A percentile compares a stretch with the other conserved stretches of the same genome.
phyloP scores from a whole-genome alignment of 805 yeast genomes.

The Wickerhamomyces mucosus region DNA sequence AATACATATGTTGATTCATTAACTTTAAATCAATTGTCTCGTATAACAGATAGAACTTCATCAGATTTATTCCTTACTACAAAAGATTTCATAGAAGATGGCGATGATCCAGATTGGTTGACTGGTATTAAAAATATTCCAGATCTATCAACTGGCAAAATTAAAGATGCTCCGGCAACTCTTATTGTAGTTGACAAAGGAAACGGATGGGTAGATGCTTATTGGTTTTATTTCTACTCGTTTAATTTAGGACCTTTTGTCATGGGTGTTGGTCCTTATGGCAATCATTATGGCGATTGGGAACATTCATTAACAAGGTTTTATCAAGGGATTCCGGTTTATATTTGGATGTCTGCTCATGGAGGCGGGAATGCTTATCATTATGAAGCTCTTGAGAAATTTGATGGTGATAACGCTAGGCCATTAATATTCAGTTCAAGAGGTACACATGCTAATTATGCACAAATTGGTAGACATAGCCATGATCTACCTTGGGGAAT shows the following conservation, averaged over 20 bases:
- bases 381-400: slow-evolving; percentile 59
- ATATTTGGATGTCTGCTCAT: slow-evolving; percentile 96
- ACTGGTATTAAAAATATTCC: slow-evolving; percentile 68
- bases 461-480: slow-evolving; percentile 91
- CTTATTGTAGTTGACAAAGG: slow-evolving; percentile 86
- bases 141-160: slow-evolving; percentile 57
- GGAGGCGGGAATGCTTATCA: slow-evolving; percentile 92
- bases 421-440: slow-evolving; percentile 86
- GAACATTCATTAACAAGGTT: slow-evolving; percentile 88
- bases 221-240: slow-evolving; percentile 92
- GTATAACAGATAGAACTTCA: slow-evolving; percentile 1
- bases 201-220: slow-evolving; percentile 90
- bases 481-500: slow-evolving; percentile 93
- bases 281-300: slow-evolving; percentile 98
- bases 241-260: slow-evolving; percentile 94
- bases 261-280: slow-evolving; percentile 96
- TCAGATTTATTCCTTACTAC: slow-evolving; percentile 46
- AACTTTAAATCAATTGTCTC: slow-evolving; percentile 21
- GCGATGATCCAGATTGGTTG: slow-evolving; percentile 73
- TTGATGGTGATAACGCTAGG: slow-evolving; percentile 24
- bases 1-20: slow-evolving; percentile 30
- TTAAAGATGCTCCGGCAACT: slow-evolving; percentile 69
- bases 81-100: slow-evolving; percentile 70
- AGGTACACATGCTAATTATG: slow-evolving; percentile 96
- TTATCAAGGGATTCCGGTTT: slow-evolving; percentile 67